phyloP scores from a whole-genome alignment of 1,284 basidiomycete species.

The Prillingera fragicola region DNA sequence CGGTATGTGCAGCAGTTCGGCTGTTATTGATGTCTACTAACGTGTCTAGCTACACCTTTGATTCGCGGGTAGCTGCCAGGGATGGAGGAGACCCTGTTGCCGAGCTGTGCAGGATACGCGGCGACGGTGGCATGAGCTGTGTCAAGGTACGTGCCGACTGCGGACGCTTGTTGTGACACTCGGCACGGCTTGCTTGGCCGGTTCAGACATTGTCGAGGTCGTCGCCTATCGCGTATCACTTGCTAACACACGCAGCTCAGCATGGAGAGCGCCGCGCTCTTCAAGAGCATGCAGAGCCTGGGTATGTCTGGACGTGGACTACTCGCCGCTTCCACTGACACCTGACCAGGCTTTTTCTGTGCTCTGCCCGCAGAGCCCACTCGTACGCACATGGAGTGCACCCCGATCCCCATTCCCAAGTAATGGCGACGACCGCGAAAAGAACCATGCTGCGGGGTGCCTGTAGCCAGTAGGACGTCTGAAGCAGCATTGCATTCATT shows the following conservation, averaged over 20 bases:
- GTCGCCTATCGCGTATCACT: background rate
- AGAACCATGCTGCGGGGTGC: no score
- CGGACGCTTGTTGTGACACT: no score
- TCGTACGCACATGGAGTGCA: slow-evolving; percentile 69
- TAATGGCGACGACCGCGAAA: no score
- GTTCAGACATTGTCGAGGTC: slow-evolving; percentile 1
- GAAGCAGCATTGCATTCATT: no score
- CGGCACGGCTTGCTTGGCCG: background rate
- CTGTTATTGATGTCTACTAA: slow-evolving; percentile 46
- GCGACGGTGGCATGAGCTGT: slow-evolving; percentile 55
- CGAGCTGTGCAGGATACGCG: slow-evolving; percentile 58
- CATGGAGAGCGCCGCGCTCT: slow-evolving; percentile 63
- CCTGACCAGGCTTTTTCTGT: slow-evolving; percentile 63
- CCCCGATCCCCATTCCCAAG: slow-evolving; percentile 54
- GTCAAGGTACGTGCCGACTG: slow-evolving; percentile 57
- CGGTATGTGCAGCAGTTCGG: slow-evolving; percentile 61
- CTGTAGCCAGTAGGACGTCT: no score
- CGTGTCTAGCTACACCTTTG: slow-evolving; percentile 33
- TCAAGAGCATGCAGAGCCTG: slow-evolving; percentile 64
- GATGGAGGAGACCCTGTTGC: slow-evolving; percentile 53
- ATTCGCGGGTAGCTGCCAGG: slow-evolving; percentile 42
- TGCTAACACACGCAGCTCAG: slow-evolving; percentile 51
- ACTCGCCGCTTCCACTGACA: slow-evolving; percentile 40
- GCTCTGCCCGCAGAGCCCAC: slow-evolving; percentile 65
- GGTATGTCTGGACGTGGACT: slow-evolving; percentile 9